Evolutionary conservation across 2,329 filamentous ascomycete genomes (phyloP).

Genomic region (Fusarium protoensiforme): DNA sequence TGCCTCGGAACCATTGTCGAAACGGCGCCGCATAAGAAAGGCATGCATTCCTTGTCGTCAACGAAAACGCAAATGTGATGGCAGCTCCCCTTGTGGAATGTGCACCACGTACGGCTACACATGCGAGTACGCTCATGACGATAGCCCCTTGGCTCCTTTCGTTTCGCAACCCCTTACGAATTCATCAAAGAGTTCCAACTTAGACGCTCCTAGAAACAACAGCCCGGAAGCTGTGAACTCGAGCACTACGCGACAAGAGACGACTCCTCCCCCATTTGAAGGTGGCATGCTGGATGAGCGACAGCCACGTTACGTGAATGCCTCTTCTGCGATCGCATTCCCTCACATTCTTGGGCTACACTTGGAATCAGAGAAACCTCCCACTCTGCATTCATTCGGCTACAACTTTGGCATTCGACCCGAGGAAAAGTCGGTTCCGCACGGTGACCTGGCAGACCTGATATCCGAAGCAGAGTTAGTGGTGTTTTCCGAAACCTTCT

Average conservation of each 20-base stretch:
- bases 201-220: neutral
- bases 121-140: slow-evolving; percentile 27
- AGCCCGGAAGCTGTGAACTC: slow-evolving; percentile 1
- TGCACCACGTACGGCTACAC: slow-evolving; percentile 38
- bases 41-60: slow-evolving; percentile 39
- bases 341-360: slow-evolving; percentile 29
- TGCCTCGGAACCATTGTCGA: neutral
- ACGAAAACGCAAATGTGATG: slow-evolving; percentile 41
- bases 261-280: neutral
- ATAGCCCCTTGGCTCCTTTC: slow-evolving; percentile 3
- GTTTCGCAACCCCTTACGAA: neutral
- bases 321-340: slow-evolving; percentile 36
- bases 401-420: slow-evolving; percentile 40
- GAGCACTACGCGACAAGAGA: neutral
- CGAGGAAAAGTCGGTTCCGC: slow-evolving; percentile 22
- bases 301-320: slow-evolving; percentile 30
- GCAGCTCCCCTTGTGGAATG: slow-evolving; percentile 32
- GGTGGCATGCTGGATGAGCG: slow-evolving; percentile 33
- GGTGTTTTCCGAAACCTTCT: slow-evolving; percentile 27
- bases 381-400: slow-evolving; percentile 31
- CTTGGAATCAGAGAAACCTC: slow-evolving; percentile 31
- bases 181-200: neutral
- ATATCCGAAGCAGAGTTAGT: slow-evolving; percentile 33
- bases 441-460: slow-evolving; percentile 24
- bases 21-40: slow-evolving; percentile 23